Percentiles rank a stretch among this genome's conserved stretches.
Evolutionary conservation across 192 early-diverging fungal species (phyloP).

Genomic region (Coemansia guatemalensis): DNA sequence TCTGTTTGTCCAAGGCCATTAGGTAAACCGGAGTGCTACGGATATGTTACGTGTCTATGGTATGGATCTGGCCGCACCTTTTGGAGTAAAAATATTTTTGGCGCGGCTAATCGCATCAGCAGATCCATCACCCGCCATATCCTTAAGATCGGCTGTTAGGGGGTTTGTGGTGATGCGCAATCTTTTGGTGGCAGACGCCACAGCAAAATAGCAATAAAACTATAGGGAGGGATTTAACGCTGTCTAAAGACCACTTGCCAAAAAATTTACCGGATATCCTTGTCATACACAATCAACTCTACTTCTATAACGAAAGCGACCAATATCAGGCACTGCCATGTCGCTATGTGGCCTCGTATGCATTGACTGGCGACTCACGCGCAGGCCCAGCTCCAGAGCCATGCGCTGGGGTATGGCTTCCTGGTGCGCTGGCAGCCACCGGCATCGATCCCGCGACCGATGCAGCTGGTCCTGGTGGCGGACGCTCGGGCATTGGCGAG

Average conservation of each 20-base stretch:
- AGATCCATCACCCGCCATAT: too few relatives aligned
- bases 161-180: too few relatives aligned
- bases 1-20: not conserved
- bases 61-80: not conserved
- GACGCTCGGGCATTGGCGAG: slow-evolving; percentile 27
- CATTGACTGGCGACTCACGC: slow-evolving; percentile 31
- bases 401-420: slow-evolving; percentile 9
- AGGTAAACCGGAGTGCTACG: not conserved
- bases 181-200: too few relatives aligned
- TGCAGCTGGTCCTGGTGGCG: slow-evolving; percentile 9
- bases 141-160: too few relatives aligned
- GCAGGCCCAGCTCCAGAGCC: not conserved
- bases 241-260: too few relatives aligned
- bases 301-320: too few relatives aligned
- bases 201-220: too few relatives aligned
- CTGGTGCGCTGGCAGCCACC: slow-evolving; percentile 2
- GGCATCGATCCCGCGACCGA: slow-evolving; percentile 5
- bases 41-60: not conserved
- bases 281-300: too few relatives aligned
- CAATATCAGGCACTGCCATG: too few relatives aligned
- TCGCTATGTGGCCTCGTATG: slow-evolving; percentile 24
- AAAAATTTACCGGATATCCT: too few relatives aligned
- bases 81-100: not conserved
- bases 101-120: too few relatives aligned
- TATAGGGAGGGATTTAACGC: too few relatives aligned